Conservation (phyloP, 2,329 filamentous ascomycete genomes). For the Ploettnerulaceae sp. region DNA sequence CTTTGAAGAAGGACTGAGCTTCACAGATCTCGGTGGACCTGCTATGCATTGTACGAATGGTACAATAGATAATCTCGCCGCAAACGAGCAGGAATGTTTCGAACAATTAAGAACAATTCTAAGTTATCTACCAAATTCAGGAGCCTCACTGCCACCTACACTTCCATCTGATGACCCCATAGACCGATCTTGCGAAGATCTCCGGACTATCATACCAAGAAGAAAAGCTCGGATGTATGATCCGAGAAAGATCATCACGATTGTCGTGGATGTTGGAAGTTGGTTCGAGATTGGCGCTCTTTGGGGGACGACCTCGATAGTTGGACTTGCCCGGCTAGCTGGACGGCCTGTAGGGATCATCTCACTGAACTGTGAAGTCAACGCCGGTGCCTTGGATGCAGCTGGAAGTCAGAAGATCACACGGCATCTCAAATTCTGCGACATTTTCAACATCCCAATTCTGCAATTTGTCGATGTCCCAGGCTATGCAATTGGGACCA, state of each 20-base stretch:
- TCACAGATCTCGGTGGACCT: constrained; percentile 56
- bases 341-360: constrained; percentile 56
- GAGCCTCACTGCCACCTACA: constrained; percentile 48
- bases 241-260: constrained; percentile 50
- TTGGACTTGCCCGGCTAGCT: constrained; percentile 53
- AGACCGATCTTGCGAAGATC: constrained; percentile 42
- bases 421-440: constrained; percentile 56
- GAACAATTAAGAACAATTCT: constrained; percentile 54
- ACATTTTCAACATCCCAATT: constrained; percentile 60
- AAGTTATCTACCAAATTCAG: constrained; percentile 53
- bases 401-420: constrained; percentile 56
- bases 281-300: constrained; percentile 62
- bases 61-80: constrained; percentile 60
- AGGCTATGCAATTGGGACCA: constrained; percentile 59
- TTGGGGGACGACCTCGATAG: constrained; percentile 58
- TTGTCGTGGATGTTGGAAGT: constrained; percentile 49
- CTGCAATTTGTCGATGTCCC: constrained; percentile 60
- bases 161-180: constrained; percentile 44
- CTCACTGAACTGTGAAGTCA: constrained; percentile 56
- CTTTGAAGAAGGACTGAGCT: constrained; percentile 56
- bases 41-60: constrained; percentile 60
- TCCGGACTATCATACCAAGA: constrained; percentile 54
- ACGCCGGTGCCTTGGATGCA: constrained; percentile 57
- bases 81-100: constrained; percentile 56
- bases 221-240: constrained; percentile 57